Evolutionary conservation across 805 yeast genomes (phyloP).

Genomic region (Aciculoconidium aculeatum): DNA sequence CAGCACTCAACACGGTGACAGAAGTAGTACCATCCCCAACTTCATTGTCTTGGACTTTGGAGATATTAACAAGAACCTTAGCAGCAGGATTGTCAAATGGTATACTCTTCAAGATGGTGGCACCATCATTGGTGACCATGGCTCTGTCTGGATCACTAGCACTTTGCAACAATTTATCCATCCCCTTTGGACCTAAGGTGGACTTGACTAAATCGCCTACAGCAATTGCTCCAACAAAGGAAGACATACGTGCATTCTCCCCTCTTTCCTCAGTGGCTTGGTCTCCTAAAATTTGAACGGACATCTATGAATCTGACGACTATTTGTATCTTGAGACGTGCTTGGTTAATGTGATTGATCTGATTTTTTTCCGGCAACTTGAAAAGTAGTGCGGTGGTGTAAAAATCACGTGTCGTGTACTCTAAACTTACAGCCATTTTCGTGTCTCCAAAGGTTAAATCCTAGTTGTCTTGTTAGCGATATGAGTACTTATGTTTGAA

Average conservation of each 20-base stretch:
- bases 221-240: slow-evolving; percentile 98
- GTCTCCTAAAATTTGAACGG: slow-evolving; percentile 93
- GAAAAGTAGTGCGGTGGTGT: no score
- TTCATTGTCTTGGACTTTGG: slow-evolving; percentile 96
- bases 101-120: slow-evolving; percentile 88
- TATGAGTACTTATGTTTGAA: no score
- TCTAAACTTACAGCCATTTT: no score
- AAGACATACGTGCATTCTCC: slow-evolving; percentile 94
- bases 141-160: slow-evolving; percentile 68
- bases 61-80: slow-evolving; percentile 86
- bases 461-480: no score
- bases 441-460: no score
- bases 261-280: slow-evolving; percentile 97
- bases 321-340: no score
- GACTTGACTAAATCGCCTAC: slow-evolving; percentile 95
- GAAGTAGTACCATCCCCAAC: slow-evolving; percentile 99
- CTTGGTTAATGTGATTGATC: no score
- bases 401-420: no score
- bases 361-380: no score
- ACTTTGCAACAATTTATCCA: slow-evolving; percentile 92
- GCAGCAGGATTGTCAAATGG: slow-evolving; percentile 98
- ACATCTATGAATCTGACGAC: no score
- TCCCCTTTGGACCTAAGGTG: slow-evolving; percentile 96
- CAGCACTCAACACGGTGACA: slow-evolving; percentile 87
- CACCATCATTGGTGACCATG: slow-evolving; percentile 95